Conservation (phyloP, 2,329 filamentous ascomycete genomes). For the Colletotrichum coccodes region DNA sequence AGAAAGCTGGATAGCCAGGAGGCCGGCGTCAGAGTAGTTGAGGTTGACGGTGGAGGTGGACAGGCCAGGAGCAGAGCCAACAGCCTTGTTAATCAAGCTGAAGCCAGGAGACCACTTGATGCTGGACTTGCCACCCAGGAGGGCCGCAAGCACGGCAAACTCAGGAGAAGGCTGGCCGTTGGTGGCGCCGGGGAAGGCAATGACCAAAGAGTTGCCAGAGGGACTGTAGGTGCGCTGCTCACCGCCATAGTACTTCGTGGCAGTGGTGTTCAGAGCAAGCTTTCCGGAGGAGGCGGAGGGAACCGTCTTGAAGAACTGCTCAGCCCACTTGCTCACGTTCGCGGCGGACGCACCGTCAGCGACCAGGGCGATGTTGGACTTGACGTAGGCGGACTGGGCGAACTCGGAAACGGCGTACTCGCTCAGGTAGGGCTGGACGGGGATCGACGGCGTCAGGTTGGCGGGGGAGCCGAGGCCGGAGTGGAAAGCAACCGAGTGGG, state of each 20-base stretch:
- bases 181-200: constrained; percentile 93
- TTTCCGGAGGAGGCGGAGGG: constrained; percentile 63
- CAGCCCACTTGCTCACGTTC: constrained; percentile 88
- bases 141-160: constrained; percentile 84
- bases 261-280: constrained; percentile 65
- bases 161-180: constrained; percentile 88
- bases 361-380: constrained; percentile 90
- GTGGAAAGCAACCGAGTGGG: constrained; percentile 91
- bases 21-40: constrained; percentile 93
- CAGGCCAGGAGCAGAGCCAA: constrained; percentile 72
- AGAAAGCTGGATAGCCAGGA: constrained; percentile 83
- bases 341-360: constrained; percentile 85
- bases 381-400: constrained; percentile 83
- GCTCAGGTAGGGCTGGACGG: constrained; percentile 83
- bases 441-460: constrained; percentile 76
- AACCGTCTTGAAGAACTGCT: constrained; percentile 87
- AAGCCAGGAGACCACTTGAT: constrained; percentile 98
- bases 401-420: constrained; percentile 80
- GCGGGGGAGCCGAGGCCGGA: constrained; percentile 85
- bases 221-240: constrained; percentile 88
- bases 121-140: constrained; percentile 88
- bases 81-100: constrained; percentile 86
- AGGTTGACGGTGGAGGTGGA: constrained; percentile 79
- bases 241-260: constrained; percentile 91
- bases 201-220: constrained; percentile 83